A percentile compares a stretch with the other conserved stretches of the same genome.
These are phyloP conservation scores for Linum lewisii DNA, from an alignment of 345 rosid genomes.

Conservation along the genomic window DNA sequence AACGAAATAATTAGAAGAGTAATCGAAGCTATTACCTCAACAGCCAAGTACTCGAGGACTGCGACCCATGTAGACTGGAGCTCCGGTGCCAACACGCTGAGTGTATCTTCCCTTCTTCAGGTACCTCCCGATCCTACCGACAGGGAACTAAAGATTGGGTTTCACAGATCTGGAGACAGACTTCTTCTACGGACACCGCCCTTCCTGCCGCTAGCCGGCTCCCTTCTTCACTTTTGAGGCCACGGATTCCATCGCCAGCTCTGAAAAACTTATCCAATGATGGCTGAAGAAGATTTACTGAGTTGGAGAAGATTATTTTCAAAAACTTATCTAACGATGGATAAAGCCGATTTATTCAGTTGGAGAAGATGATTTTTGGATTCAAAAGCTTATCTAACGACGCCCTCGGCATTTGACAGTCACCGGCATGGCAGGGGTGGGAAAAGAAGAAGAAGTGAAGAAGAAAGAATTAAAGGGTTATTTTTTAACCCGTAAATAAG, in stretches of 20 bases:
- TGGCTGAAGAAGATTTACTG: no score
- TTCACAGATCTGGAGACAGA: slow-evolving; percentile 62
- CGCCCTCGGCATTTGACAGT: no score
- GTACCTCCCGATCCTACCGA: slow-evolving; percentile 70
- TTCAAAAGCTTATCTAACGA: no score
- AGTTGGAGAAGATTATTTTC: no score
- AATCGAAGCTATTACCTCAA: slow-evolving; percentile 37
- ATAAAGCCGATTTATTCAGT: no score
- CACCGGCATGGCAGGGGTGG: no score
- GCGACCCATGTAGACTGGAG: slow-evolving; percentile 78
- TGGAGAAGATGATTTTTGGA: background rate
- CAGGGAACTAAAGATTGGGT: slow-evolving; percentile 72
- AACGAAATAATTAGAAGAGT: no score
- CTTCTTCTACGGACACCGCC: slow-evolving; percentile 69
- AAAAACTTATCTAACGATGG: no score
- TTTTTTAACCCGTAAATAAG: no score
- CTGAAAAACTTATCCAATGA: no score
- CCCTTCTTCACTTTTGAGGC: slow-evolving; percentile 56
- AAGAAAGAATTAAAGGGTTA: no score
- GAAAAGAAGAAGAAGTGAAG: no score
- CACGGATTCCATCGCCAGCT: slow-evolving; percentile 37
- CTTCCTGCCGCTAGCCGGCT: slow-evolving; percentile 55
- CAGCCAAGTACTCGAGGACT: slow-evolving; percentile 81
- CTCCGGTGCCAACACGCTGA: slow-evolving; percentile 58
- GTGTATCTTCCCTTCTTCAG: slow-evolving; percentile 68